Percentiles rank a stretch among this genome's conserved stretches.
These are phyloP conservation scores for Sideroxylon spinosum DNA, from an alignment of 179 eudicot genomes.

Conservation along the genomic window DNA sequence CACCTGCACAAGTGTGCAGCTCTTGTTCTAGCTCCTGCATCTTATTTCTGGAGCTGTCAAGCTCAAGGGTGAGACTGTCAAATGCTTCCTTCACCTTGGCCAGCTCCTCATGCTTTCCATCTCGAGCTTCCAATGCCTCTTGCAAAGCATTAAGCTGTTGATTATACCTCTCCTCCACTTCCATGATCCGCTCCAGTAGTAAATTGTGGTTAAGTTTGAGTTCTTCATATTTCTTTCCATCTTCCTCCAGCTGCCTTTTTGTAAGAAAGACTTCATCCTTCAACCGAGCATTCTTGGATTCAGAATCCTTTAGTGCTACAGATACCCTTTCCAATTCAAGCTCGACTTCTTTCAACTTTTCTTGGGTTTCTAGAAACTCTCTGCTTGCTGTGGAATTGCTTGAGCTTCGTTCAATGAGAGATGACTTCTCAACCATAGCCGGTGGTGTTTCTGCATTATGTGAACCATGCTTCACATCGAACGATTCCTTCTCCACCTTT, in stretches of 20 bases:
- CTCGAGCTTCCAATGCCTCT: slow-evolving; percentile 66
- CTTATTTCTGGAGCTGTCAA: slow-evolving; percentile 71
- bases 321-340: slow-evolving; percentile 58
- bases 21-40: slow-evolving; percentile 60
- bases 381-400: slow-evolving; percentile 37
- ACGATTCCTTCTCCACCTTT: slow-evolving; percentile 77
- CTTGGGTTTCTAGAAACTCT: slow-evolving; percentile 71
- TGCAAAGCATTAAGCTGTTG: slow-evolving; percentile 57
- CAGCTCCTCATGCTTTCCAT: slow-evolving; percentile 62
- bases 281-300: slow-evolving; percentile 55
- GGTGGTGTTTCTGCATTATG: slow-evolving; percentile 30
- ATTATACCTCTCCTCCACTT: slow-evolving; percentile 53
- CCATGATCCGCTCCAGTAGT: slow-evolving; percentile 49
- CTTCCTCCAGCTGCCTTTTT: slow-evolving; percentile 51
- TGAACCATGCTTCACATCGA: slow-evolving; percentile 39
- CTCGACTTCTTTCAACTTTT: slow-evolving; percentile 69
- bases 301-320: slow-evolving; percentile 50
- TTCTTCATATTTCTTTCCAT: slow-evolving; percentile 47
- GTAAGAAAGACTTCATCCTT: slow-evolving; percentile 43
- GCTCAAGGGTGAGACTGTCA: slow-evolving; percentile 57
- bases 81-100: slow-evolving; percentile 60
- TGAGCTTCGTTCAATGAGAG: slow-evolving; percentile 30
- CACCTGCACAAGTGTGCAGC: slow-evolving; percentile 43
- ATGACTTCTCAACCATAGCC: slow-evolving; percentile 28
- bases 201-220: slow-evolving; percentile 62